These are phyloP conservation scores for Clarireedia hainanense DNA, from an alignment of 2,329 filamentous ascomycete genomes.

Conservation along the genomic window DNA sequence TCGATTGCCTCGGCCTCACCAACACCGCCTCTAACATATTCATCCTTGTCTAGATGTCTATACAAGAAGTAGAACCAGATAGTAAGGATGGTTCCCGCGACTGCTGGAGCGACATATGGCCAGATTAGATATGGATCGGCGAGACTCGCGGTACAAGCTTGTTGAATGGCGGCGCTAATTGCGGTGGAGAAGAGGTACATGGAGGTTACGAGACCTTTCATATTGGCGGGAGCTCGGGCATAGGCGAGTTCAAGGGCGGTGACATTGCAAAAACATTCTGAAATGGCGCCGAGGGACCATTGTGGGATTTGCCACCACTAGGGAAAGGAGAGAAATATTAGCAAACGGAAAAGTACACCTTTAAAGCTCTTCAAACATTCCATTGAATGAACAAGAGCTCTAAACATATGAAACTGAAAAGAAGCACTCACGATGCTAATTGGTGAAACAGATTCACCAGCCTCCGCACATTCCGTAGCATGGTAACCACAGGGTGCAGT, in stretches of 20 bases:
- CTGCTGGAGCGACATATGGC: conserved; percentile 61
- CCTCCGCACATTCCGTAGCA: conserved; percentile 22
- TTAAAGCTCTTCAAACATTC: too few species aligned
- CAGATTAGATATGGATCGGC: conserved; percentile 59
- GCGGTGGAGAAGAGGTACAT: conserved; percentile 65
- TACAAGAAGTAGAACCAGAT: conserved; percentile 61
- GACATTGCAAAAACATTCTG: conserved; percentile 48
- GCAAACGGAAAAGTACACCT: too few species aligned
- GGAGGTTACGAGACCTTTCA: conserved; percentile 65
- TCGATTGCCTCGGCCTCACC: not conserved
- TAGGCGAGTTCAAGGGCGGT: conserved; percentile 68
- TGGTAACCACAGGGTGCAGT: conserved; percentile 47
- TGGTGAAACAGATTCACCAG: conserved; percentile 16
- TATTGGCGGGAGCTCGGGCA: conserved; percentile 69
- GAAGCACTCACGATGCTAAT: conserved; percentile 13
- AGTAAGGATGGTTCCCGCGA: conserved; percentile 53
- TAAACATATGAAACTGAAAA: not conserved
- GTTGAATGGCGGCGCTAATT: conserved; percentile 31
- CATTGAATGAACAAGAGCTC: not conserved
- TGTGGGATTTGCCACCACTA: conserved; percentile 31
- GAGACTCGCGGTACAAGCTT: conserved; percentile 14
- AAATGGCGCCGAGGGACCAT: conserved; percentile 41
- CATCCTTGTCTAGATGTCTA: conserved; percentile 53
- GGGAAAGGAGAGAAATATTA: too few species aligned
- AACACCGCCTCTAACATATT: conserved; percentile 29